Evolutionary conservation across 805 yeast genomes (phyloP).

Genomic region (Myxozyma sirexii): DNA sequence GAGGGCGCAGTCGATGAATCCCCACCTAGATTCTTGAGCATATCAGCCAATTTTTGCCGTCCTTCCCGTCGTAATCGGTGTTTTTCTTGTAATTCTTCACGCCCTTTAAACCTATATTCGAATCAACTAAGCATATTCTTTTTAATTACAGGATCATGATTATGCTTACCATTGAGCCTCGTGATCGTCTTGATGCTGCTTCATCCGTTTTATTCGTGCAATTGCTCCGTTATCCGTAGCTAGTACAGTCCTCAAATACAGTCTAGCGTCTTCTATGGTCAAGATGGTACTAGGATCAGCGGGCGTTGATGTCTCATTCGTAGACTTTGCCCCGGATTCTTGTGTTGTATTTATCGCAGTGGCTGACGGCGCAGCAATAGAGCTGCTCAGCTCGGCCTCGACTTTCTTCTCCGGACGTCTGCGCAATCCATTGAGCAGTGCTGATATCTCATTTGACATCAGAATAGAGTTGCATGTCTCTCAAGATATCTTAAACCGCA

Average conservation of each 20-base stretch:
- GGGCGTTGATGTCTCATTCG: background rate
- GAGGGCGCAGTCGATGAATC: conserved; percentile 13
- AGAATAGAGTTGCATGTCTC: background rate
- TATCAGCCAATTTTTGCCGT: conserved; percentile 10
- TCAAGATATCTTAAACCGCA: too few relatives aligned
- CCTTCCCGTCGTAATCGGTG: conserved; percentile 18
- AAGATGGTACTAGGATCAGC: conserved; percentile 13
- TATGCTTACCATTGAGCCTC: conserved; percentile 25
- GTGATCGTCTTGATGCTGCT: conserved; percentile 27
- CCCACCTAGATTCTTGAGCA: conserved; percentile 25
- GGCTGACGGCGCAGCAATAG: background rate
- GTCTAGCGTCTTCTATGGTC: conserved; percentile 13
- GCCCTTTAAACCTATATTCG: conserved; percentile 20
- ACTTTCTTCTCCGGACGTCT: background rate
- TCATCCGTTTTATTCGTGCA: conserved; percentile 15
- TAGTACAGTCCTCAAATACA: conserved; percentile 6
- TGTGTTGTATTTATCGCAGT: background rate
- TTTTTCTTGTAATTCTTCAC: conserved; percentile 16
- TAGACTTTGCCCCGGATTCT: background rate
- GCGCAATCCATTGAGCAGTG: background rate
- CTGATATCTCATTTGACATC: conserved; percentile 1
- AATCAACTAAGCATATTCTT: too few relatives aligned
- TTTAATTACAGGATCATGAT: too few relatives aligned
- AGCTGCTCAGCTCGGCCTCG: background rate
- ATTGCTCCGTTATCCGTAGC: background rate